These are phyloP conservation scores for Stemphylium beticola DNA, from an alignment of 2,329 filamentous ascomycete species.

Conservation along the genomic window DNA sequence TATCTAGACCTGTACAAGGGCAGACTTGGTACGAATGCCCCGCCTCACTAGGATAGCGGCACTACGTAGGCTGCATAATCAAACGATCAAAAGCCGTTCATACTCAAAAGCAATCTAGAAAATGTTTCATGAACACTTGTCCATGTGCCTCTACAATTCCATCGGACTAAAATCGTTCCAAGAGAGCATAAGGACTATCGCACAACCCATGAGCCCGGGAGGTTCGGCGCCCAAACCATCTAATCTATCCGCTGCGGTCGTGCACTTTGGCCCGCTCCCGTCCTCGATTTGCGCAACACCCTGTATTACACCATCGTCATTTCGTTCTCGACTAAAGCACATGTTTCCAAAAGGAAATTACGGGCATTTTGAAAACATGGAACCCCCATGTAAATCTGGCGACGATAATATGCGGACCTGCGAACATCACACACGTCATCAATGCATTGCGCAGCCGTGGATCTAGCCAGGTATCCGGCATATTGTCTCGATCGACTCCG, in stretches of 20 bases:
- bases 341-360: slow-evolving; percentile 10
- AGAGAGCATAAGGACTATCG: slow-evolving; percentile 12
- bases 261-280: slow-evolving; percentile 14
- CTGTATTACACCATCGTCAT: slow-evolving; percentile 21
- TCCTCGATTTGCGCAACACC: slow-evolving; percentile 14
- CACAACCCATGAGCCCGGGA: slow-evolving; percentile 20
- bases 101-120: neutral
- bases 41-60: neutral
- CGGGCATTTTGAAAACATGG: slow-evolving; percentile 14
- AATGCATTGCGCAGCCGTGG: slow-evolving; percentile 23
- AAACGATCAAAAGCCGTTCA: slow-evolving; percentile 6
- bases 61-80: slow-evolving; percentile 7
- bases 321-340: slow-evolving; percentile 9
- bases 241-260: slow-evolving; percentile 31
- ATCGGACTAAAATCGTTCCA: slow-evolving; percentile 8
- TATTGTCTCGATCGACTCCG: slow-evolving; percentile 14
- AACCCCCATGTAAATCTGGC: slow-evolving; percentile 8
- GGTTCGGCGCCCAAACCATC: slow-evolving; percentile 20
- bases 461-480: slow-evolving; percentile 9
- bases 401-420: slow-evolving; percentile 13
- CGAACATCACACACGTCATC: slow-evolving; percentile 24
- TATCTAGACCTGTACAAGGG: neutral
- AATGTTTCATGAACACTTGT: slow-evolving; percentile 11
- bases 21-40: neutral
- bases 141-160: neutral